A percentile compares a stretch with the other conserved stretches of the same genome.
phyloP scores from a whole-genome alignment of 2,329 filamentous ascomycete species.

The Curvularia spicifera region DNA sequence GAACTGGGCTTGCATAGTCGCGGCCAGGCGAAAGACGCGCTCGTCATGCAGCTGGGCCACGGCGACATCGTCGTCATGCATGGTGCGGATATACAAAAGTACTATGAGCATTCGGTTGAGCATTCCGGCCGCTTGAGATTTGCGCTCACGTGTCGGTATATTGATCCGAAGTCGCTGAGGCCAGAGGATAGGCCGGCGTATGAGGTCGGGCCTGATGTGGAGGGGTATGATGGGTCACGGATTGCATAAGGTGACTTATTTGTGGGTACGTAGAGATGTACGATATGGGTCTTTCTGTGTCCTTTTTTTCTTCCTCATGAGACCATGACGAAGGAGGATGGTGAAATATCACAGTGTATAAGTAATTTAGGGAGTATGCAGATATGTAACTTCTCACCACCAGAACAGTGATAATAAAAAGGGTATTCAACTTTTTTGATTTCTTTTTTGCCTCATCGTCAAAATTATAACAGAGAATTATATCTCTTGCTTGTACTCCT shows the following conservation, averaged over 20 bases:
- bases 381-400: background rate
- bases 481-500: conserved; percentile 65
- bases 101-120: conserved; percentile 65
- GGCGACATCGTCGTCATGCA: conserved; percentile 72
- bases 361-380: too few relatives aligned
- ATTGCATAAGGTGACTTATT: background rate
- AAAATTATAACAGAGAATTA: background rate
- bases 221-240: conserved; percentile 46
- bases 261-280: background rate
- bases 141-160: conserved; percentile 63
- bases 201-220: conserved; percentile 45
- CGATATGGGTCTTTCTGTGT: background rate
- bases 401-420: background rate
- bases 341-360: too few relatives aligned
- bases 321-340: background rate
- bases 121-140: conserved; percentile 61
- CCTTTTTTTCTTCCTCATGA: background rate
- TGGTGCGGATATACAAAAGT: conserved; percentile 63
- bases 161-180: conserved; percentile 55
- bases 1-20: conserved; percentile 46
- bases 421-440: conserved; percentile 10
- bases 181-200: conserved; percentile 49
- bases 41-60: conserved; percentile 62
- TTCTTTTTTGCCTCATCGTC: background rate
- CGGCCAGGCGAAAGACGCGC: conserved; percentile 42